Evolutionary conservation across 306 rosid genomes (phyloP).

Genomic region (Rubus idaeus): DNA sequence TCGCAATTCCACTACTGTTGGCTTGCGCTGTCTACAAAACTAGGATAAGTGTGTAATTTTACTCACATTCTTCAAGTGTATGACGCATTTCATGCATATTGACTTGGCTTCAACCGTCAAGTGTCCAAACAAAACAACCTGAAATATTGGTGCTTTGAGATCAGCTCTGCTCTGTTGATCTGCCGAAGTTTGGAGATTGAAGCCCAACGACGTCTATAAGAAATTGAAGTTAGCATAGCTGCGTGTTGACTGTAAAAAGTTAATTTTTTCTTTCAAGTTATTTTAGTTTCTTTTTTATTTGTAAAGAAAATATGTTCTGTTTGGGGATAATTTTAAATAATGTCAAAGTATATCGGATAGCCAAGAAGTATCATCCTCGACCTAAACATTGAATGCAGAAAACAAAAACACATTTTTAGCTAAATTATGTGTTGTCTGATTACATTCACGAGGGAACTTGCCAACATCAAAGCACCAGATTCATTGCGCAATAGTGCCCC

Average conservation of each 20-base stretch:
- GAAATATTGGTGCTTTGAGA: too few relatives aligned
- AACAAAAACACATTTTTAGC: too few relatives aligned
- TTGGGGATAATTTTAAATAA: neutral
- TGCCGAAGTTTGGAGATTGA: neutral
- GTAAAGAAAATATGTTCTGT: neutral
- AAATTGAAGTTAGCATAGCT: neutral
- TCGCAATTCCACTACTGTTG: slow-evolving; percentile 64
- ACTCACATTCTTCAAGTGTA: neutral
- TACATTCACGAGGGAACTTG: too few relatives aligned
- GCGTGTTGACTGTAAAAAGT: neutral
- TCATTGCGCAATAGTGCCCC: too few relatives aligned
- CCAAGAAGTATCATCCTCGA: too few relatives aligned
- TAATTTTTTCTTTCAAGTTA: neutral
- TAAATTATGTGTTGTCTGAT: too few relatives aligned
- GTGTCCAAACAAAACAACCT: neutral
- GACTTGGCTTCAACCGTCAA: neutral
- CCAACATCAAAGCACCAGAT: too few relatives aligned
- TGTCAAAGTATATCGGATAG: too few relatives aligned
- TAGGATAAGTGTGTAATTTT: slow-evolving; percentile 34
- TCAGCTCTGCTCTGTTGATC: neutral
- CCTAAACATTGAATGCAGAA: too few relatives aligned
- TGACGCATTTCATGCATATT: neutral
- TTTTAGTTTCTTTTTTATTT: neutral
- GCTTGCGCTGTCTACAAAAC: slow-evolving; percentile 55
- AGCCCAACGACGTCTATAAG: neutral